phyloP scores from a whole-genome alignment of 306 rosid species.

The Erythrophleum fordii region DNA sequence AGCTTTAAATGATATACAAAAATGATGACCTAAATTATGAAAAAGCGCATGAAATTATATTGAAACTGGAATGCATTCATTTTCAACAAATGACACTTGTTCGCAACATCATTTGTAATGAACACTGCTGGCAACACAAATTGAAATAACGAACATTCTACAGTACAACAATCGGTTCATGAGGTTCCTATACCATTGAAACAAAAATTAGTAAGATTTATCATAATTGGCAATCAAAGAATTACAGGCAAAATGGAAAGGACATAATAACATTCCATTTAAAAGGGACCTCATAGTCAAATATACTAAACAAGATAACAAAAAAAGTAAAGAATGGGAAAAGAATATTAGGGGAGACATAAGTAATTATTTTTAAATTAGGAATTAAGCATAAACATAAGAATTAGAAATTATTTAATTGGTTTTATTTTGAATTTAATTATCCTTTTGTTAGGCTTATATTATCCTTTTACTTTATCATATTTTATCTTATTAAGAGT shows the following conservation, averaged over 20 bases:
- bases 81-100: constrained; percentile 26
- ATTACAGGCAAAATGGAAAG: neutral
- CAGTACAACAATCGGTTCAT: constrained; percentile 7
- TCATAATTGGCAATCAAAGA: neutral
- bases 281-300: neutral
- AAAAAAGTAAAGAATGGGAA: too few relatives aligned
- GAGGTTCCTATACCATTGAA: neutral
- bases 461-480: too few relatives aligned
- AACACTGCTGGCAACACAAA: constrained; percentile 20
- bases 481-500: too few relatives aligned
- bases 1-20: constrained; percentile 16
- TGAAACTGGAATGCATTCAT: constrained; percentile 7
- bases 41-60: constrained; percentile 3
- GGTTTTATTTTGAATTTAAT: too few relatives aligned
- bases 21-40: constrained; percentile 13
- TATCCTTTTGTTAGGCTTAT: too few relatives aligned
- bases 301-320: neutral
- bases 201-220: neutral
- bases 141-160: constrained; percentile 23
- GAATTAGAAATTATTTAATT: too few relatives aligned
- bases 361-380: too few relatives aligned
- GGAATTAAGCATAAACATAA: too few relatives aligned
- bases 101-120: constrained; percentile 18
- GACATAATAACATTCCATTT: neutral
- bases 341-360: too few relatives aligned